Evolutionary conservation across 441 rosid species (phyloP), one percentile per base, ranked within the genome.

Genomic region (Populus tomentosa): DNA sequence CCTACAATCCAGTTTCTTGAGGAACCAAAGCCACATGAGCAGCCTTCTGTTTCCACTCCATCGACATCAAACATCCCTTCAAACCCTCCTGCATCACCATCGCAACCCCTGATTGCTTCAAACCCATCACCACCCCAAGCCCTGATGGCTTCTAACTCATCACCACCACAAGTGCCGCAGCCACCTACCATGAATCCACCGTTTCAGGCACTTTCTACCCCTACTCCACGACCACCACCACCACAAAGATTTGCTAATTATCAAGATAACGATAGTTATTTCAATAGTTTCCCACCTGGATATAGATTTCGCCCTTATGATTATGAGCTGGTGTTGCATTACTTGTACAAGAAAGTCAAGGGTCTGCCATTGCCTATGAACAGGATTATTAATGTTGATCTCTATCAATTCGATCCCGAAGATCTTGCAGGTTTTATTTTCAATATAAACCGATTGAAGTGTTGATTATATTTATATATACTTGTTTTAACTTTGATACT

Each of bases 241-340:
- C 10, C 62, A 50, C 59, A 50, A 2, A 7, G 18, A 36, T 35
- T 10, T 3, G 5, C 21, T 14, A 32, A 7, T 16, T 30, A 16
- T 5, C 4, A 14, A 16, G 35, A 10, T 56, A 14, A 4, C 20
- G 11, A 64, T 24, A 1, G 36, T 0, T 84, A 32, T n/a, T 71
- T 81, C 3, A 8, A 64, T 0, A 16, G 68, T 20, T 46, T 82
- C 6, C 83, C 87, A 1, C 59, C 80, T 1, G 87, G 85, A 1
- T 73, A 62, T 33, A 71, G 82, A 72, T 83, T 83, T 24, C 2
- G 9, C 21, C 86, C 86, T 8, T 1, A 5, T 0, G 84, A 86
- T n/a, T n/a, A 28, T 21, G 83, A 84, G 33, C 80, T 84, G 28
- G 7, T 86, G 13, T 14, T 50, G 5, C 1, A 61, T 42, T 86